Percentiles rank a stretch among this genome's conserved stretches.
Evolutionary conservation across 495 filamentous ascomycete species (phyloP).

Genomic region (Bombardia bombarda): DNA sequence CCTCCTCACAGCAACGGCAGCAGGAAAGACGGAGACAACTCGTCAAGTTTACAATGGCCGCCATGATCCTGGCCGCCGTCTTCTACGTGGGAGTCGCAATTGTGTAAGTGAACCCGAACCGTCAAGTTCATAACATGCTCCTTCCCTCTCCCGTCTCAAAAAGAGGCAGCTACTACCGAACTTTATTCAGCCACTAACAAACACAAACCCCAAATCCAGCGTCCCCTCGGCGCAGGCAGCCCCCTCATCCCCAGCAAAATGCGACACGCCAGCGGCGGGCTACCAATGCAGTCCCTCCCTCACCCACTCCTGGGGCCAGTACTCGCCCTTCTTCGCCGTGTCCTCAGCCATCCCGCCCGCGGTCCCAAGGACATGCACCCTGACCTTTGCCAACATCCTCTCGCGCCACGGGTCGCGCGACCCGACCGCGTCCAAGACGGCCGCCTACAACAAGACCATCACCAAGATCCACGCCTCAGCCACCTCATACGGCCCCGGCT

Average conservation of each 20-base stretch:
- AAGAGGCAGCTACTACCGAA: too few species aligned
- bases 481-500: slow-evolving; percentile 46
- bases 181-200: neutral
- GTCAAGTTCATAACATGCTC: too few species aligned
- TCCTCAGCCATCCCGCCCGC: slow-evolving; percentile 50
- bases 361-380: slow-evolving; percentile 53
- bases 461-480: slow-evolving; percentile 51
- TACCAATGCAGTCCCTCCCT: slow-evolving; percentile 46
- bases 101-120: too few species aligned
- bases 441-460: slow-evolving; percentile 48
- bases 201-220: neutral
- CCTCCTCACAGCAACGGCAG: too few species aligned
- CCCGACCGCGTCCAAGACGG: slow-evolving; percentile 58
- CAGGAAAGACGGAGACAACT: too few species aligned
- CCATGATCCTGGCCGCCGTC: neutral
- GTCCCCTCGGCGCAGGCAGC: neutral
- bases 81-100: too few species aligned
- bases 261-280: slow-evolving; percentile 53
- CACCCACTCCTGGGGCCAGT: slow-evolving; percentile 76
- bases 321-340: slow-evolving; percentile 73
- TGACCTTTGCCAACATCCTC: slow-evolving; percentile 73
- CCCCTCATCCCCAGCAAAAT: too few species aligned
- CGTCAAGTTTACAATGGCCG: neutral
- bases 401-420: slow-evolving; percentile 79
- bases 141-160: too few species aligned